These are phyloP conservation scores for Spergularia azorica DNA, from an alignment of 179 eudicot species.

Conservation along the genomic window DNA sequence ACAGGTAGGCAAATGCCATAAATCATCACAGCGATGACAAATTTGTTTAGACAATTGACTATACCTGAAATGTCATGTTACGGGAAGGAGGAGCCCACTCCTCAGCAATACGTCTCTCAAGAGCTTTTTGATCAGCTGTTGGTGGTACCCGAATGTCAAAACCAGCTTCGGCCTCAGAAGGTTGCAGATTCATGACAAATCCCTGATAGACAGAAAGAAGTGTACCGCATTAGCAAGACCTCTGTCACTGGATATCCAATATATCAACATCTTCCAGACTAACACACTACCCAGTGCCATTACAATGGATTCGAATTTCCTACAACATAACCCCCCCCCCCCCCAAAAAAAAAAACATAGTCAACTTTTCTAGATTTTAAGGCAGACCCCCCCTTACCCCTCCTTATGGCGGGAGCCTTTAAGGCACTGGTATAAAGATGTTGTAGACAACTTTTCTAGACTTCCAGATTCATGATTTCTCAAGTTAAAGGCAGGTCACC, in stretches of 20 bases:
- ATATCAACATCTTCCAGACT: too few species aligned
- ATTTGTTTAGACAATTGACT: conserved; percentile 5
- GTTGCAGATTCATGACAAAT: conserved; percentile 96
- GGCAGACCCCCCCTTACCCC: background rate
- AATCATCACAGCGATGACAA: background rate
- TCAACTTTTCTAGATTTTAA: background rate
- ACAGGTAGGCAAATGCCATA: background rate
- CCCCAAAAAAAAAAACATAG: background rate
- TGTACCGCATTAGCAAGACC: background rate
- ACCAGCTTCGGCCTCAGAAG: conserved; percentile 95
- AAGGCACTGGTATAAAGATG: too few species aligned
- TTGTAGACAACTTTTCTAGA: too few species aligned
- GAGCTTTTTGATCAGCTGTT: conserved; percentile 63
- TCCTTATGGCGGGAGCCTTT: too few species aligned
- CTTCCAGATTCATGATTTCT: too few species aligned
- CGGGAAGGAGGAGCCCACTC: conserved; percentile 97
- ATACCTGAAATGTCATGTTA: conserved; percentile 92
- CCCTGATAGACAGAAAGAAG: conserved; percentile 47
- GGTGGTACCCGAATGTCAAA: conserved; percentile 94
- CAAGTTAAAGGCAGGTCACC: background rate
- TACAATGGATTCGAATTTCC: background rate
- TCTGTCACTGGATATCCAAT: background rate
- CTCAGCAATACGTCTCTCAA: conserved; percentile 70
- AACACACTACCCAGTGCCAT: background rate
- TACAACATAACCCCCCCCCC: background rate